Evolutionary conservation across 2,329 filamentous ascomycete genomes (phyloP).

Genomic region (Albophoma yamanashiensis): DNA sequence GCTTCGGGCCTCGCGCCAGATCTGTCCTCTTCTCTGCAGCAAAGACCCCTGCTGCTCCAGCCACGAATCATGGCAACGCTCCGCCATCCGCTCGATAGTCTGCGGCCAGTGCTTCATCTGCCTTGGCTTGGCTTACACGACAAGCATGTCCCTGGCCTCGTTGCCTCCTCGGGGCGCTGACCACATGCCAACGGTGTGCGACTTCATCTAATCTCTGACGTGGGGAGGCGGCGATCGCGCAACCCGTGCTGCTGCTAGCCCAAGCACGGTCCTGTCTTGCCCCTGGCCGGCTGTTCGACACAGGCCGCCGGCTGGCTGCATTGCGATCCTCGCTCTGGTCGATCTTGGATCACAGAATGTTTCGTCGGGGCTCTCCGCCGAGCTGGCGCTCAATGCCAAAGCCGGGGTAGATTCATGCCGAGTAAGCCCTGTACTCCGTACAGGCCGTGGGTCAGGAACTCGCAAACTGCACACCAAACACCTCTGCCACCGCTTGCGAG

Average conservation of each 20-base stretch:
- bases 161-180: neutral
- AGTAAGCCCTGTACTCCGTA: neutral
- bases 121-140: neutral
- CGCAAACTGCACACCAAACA: neutral
- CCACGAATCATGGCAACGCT: neutral
- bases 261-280: neutral
- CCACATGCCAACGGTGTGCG: neutral
- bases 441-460: no score
- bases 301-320: neutral
- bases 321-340: neutral
- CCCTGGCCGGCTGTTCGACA: neutral
- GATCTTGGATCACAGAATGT: neutral
- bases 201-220: neutral
- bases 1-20: neutral
- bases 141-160: neutral
- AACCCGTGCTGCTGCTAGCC: neutral
- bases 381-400: neutral
- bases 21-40: neutral
- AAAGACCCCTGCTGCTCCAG: neutral
- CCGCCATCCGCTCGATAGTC: neutral
- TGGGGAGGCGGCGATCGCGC: neutral
- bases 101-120: constrained; percentile 1
- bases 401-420: neutral
- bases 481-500: neutral
- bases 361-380: neutral